Base-by-base conservation (phyloP, 2,329 filamentous ascomycete species). In the Albifimbria verrucaria region DNA sequence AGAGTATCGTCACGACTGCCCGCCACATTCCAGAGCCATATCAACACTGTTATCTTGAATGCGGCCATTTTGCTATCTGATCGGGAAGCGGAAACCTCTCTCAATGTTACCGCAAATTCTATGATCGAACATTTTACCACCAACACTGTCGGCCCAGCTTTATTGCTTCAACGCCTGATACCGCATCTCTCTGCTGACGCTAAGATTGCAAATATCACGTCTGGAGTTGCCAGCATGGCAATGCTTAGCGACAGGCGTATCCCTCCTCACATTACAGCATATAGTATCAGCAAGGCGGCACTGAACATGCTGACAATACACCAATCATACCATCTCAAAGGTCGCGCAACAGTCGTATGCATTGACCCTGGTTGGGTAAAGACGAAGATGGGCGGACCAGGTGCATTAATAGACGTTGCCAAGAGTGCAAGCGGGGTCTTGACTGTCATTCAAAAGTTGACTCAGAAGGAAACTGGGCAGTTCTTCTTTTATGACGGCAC, bases 101-200 rank as follows among this genome's bases (percentile, higher is more conserved):
- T 47, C 23, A 47, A 47, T 26, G 22, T 47, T 18, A 47, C 44
- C 7, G 44, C 23, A 21, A 25, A 47, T 10, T 47, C 20, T 7
- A n/a, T 47, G 44, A 17, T 47, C 9, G 44, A 47, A n/a, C 44
- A 47, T 23, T 47, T 47, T 25, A 47, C 44, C 5, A 47, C 44
- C 9, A 47, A 47, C 22, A 18, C 44, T 9, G 18, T 47, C 18
- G 44, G 21, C 18, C 44, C 44, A 4, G 44, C 44, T 15, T 18
- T 47, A n/a, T 23, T 47, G 17, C 5, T 47, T n/a, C 44, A 47
- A 23, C 15, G 21, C 4, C 22, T 47, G 9, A 10, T 47, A 47
- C 44, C 44, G 7, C 26, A 23, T 23, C 25, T 47, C 21, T 21
- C 44, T n/a, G 21, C 22, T 15, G 18, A 47, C 17, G 22, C 23